Conservation (phyloP, 2,329 filamentous ascomycete species). For the Alternaria arbusti region DNA sequence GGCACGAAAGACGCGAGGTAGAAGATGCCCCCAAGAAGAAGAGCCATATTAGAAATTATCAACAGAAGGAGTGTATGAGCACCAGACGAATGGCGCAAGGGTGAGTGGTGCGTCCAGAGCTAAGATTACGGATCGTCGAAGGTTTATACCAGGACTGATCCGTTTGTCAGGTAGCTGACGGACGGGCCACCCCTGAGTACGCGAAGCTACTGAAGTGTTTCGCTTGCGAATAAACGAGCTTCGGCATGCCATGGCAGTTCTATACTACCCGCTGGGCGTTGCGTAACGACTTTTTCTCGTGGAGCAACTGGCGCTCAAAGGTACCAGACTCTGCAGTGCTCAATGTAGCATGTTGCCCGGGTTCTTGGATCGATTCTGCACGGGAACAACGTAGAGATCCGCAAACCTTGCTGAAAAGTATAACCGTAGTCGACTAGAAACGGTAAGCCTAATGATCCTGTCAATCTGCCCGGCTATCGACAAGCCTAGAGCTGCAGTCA, state of each 20-base stretch:
- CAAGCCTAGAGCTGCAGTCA: neutral
- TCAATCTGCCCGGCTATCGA: neutral
- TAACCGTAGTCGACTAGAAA: neutral
- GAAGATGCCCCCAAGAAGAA: slow-evolving; percentile 13
- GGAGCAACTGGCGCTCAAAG: neutral
- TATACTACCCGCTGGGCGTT: neutral
- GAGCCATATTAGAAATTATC: slow-evolving; percentile 12
- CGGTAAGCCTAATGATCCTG: neutral
- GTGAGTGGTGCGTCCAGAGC: neutral
- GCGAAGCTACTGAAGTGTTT: neutral
- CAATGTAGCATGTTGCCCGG: neutral
- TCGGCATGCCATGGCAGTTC: neutral
- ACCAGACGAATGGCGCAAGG: slow-evolving; percentile 2
- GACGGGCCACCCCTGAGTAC: slow-evolving; percentile 4
- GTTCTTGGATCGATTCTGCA: neutral
- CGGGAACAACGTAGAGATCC: neutral
- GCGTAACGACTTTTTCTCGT: neutral
- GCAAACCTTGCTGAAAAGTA: neutral
- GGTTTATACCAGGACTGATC: slow-evolving; percentile 4
- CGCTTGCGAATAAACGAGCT: neutral
- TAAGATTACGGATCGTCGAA: neutral
- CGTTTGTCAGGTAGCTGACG: neutral
- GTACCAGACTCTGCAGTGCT: neutral
- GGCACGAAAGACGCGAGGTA: slow-evolving; percentile 27
- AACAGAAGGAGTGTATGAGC: neutral